Evolutionary conservation across 768 basidiomycete genomes (phyloP), one percentile per base, ranked within the genome.

Genomic region (Lentinus tigrinus): DNA sequence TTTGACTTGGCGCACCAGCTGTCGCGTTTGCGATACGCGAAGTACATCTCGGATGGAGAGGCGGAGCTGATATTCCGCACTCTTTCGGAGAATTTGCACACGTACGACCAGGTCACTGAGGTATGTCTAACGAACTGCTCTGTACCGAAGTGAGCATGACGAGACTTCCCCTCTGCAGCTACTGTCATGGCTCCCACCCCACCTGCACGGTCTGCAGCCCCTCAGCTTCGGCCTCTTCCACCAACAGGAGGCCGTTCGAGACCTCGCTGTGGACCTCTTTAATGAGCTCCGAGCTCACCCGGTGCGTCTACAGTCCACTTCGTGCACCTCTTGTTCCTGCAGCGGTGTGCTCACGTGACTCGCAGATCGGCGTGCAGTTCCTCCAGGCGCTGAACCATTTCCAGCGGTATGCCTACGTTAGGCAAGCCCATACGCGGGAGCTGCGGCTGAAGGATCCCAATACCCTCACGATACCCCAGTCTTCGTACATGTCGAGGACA

Each of bases 211-310:
- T 2, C 78, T 98, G 16, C 74, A 93, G 21, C 89, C 93, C 24
- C 77, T 98, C 37, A 88, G 88, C 34, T 95, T 97, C 70, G 89
- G 92, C 10, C 76, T 98, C 6, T 97, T 98, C 75, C 96, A 98
- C 73, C 91, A 92, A 54, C 80, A 83, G 48, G 85, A 93, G 63
- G 65, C 76, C 7, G 83, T 95, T 34, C 84, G 93, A 23, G 89
- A 93, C 28, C 78, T 83, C 16, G 90, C 93, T 0, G 83, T 98
- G 31, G 90, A 93, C 57, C 77, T 97, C 47, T 86, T 98, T 63
- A 88, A 92, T 67, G 85, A 87, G 60, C 69, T 98, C 37, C 84
- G 93, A 47, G 73, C 77, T 24, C 87, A 87, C 67, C 84, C 91
- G 19, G 95, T 96, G 69, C 65, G 85, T 73, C 44, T 47, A 43